Percentiles rank a stretch among this genome's conserved stretches.
These are phyloP conservation scores for Auriscalpium orientale DNA, from an alignment of 768 basidiomycete genomes.

Conservation along the genomic window DNA sequence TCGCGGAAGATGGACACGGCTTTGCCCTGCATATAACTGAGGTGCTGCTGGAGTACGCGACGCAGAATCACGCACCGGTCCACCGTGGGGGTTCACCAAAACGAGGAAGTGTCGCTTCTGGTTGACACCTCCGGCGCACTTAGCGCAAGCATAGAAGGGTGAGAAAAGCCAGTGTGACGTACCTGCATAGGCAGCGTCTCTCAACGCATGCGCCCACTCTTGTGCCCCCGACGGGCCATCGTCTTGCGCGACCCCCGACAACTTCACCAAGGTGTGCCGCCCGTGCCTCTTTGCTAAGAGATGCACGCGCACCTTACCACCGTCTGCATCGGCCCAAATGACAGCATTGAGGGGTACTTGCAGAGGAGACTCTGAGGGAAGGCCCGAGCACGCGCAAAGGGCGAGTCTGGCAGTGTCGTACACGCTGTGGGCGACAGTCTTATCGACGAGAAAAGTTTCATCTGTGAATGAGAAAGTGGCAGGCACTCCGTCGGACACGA, in stretches of 20 bases:
- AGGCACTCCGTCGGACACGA: conserved; percentile 11
- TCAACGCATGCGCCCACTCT: conserved; percentile 46
- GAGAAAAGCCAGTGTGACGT: conserved; percentile 12
- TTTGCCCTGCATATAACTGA: conserved; percentile 43
- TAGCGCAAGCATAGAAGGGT: not conserved
- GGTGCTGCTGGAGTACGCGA: no score
- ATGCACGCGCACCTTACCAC: conserved; percentile 37
- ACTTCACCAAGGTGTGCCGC: conserved; percentile 30
- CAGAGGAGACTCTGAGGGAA: no score
- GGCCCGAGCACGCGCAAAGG: no score
- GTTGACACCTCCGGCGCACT: conserved; percentile 34
- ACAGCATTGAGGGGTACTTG: conserved; percentile 39
- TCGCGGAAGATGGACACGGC: conserved; percentile 44
- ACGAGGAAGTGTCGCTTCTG: conserved; percentile 53
- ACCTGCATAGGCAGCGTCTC: conserved; percentile 62
- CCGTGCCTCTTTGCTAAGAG: conserved; percentile 40
- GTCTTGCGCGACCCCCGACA: conserved; percentile 22
- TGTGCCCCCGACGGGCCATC: conserved; percentile 29
- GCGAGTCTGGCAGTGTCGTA: no score
- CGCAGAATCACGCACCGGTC: conserved; percentile 43
- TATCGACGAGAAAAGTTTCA: conserved; percentile 21
- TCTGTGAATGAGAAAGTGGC: conserved; percentile 23
- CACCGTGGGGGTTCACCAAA: conserved; percentile 74
- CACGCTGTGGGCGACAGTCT: conserved; percentile 2
- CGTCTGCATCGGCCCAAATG: conserved; percentile 40